Evolutionary conservation across 495 filamentous ascomycete species (phyloP).

Genomic region (Tuber melanosporum): DNA sequence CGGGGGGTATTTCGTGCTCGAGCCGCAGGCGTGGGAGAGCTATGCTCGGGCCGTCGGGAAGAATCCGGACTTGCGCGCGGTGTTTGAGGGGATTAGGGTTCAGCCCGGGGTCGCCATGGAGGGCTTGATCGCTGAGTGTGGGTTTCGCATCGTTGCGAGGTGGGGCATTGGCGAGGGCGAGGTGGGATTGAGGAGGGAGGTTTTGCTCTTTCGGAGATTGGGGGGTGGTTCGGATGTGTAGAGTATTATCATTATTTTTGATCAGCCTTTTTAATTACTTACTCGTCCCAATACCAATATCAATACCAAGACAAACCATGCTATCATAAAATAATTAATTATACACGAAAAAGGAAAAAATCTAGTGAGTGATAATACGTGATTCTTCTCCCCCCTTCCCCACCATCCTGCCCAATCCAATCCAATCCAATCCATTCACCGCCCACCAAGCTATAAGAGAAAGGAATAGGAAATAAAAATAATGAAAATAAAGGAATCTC

Average conservation of each 20-base stretch:
- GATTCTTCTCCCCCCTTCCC: background rate
- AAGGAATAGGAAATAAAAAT: background rate
- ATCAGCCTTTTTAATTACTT: background rate
- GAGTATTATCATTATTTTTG: background rate
- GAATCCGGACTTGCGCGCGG: slow-evolving; percentile 24
- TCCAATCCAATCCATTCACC: background rate
- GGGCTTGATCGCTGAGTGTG: slow-evolving; percentile 13
- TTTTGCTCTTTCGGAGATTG: slow-evolving; percentile 13
- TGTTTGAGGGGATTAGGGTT: slow-evolving; percentile 20
- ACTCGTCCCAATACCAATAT: background rate
- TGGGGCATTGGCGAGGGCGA: slow-evolving; percentile 1
- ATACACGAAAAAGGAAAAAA: background rate
- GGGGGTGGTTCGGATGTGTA: background rate
- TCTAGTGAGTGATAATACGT: background rate
- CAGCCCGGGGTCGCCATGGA: slow-evolving; percentile 27
- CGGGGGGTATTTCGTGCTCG: slow-evolving; percentile 43
- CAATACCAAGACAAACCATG: background rate
- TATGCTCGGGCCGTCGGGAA: slow-evolving; percentile 44
- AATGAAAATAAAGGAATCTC: background rate
- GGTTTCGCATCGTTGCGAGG: slow-evolving; percentile 7
- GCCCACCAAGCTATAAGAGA: background rate
- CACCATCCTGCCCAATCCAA: background rate
- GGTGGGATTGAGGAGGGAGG: slow-evolving; percentile 1
- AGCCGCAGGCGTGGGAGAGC: slow-evolving; percentile 44
- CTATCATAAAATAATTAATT: background rate